These are phyloP conservation scores for Verticillium klebahnii DNA, from an alignment of 2,329 filamentous ascomycete genomes.

Conservation along the genomic window DNA sequence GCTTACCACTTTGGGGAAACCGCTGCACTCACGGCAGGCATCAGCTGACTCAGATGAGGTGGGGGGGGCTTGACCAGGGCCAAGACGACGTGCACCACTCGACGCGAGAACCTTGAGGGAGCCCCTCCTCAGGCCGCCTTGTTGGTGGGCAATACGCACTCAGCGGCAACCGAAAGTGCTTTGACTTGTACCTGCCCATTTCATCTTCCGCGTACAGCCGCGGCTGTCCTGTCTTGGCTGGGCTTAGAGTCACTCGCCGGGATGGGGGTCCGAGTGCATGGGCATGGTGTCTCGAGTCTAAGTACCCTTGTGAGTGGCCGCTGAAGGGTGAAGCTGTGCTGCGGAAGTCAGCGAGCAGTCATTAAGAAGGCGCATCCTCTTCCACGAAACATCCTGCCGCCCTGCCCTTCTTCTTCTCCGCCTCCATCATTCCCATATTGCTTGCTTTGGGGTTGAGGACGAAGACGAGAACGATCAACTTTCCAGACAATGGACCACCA, in stretches of 20 bases:
- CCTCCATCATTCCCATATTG: too few relatives aligned
- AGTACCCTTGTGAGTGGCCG: background rate
- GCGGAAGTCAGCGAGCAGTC: background rate
- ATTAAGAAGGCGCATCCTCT: background rate
- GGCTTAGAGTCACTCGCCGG: background rate
- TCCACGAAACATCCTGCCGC: background rate
- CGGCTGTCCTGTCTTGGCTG: background rate
- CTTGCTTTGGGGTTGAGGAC: too few relatives aligned
- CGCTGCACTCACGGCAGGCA: background rate
- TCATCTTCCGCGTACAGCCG: background rate
- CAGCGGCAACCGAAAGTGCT: background rate
- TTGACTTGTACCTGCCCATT: background rate
- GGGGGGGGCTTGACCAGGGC: background rate
- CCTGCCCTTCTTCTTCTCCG: background rate
- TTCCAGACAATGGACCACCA: background rate
- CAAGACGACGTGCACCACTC: background rate
- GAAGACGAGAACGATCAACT: too few relatives aligned
- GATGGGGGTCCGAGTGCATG: background rate
- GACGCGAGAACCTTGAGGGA: background rate
- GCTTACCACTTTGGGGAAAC: background rate
- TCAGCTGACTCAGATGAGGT: background rate
- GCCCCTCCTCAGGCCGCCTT: background rate
- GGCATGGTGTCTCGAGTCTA: background rate
- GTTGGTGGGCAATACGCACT: background rate
- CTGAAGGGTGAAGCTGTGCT: background rate